A percentile compares a stretch with the other conserved stretches of the same genome.
phyloP scores from a whole-genome alignment of 768 basidiomycete species.

The Podaxis sp. region DNA sequence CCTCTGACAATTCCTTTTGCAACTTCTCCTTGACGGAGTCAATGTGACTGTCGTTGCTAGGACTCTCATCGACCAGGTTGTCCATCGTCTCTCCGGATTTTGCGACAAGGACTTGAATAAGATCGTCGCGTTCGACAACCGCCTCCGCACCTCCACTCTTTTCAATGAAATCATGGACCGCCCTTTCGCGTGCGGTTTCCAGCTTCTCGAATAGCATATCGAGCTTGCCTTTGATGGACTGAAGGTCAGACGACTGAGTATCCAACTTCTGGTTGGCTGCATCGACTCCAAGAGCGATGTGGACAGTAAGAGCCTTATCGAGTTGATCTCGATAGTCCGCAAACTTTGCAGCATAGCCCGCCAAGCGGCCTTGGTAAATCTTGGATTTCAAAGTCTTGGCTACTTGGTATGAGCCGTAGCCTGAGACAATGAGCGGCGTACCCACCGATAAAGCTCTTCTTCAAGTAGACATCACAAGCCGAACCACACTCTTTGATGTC shows the following conservation, averaged over 20 bases:
- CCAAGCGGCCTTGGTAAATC: constrained; percentile 37
- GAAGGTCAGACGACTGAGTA: constrained; percentile 17
- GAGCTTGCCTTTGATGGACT: constrained; percentile 27
- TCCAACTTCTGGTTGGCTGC: constrained; percentile 31
- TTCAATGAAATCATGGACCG: constrained; percentile 35
- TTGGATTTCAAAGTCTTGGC: constrained; percentile 35
- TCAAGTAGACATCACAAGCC: constrained; percentile 43
- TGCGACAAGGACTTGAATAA: constrained; percentile 28
- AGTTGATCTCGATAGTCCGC: constrained; percentile 32
- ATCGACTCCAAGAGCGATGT: constrained; percentile 36
- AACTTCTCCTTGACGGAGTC: constrained; percentile 24
- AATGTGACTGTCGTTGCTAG: neutral
- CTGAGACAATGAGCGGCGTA: neutral
- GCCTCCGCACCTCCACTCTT: constrained; percentile 36
- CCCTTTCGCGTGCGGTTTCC: constrained; percentile 37
- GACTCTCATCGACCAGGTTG: constrained; percentile 19
- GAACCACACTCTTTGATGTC: constrained; percentile 44
- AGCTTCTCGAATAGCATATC: constrained; percentile 35
- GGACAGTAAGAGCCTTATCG: constrained; percentile 33
- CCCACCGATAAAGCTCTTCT: constrained; percentile 41
- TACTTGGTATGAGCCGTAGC: constrained; percentile 15
- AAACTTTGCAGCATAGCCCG: constrained; percentile 31
- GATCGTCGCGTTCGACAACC: constrained; percentile 30
- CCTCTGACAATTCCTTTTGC: constrained; percentile 33
- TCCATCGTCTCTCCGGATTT: constrained; percentile 30